Conservation (phyloP, 192 early-diverging fungal genomes). For the Linnemannia hyalina region DNA sequence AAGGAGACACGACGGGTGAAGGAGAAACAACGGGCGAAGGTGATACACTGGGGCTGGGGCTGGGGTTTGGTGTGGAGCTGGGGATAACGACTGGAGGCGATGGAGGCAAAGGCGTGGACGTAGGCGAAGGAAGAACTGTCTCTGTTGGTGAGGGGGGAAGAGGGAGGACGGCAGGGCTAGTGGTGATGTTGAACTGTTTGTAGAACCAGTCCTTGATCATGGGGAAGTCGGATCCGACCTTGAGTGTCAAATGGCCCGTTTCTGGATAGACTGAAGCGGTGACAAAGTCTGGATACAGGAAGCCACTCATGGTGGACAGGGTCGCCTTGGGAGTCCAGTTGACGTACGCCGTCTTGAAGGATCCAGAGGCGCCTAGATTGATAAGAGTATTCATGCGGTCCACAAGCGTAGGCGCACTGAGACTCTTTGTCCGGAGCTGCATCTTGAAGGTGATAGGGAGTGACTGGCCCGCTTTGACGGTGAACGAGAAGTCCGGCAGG, state of each 20-base stretch:
- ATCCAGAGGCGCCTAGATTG: background rate
- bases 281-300: background rate
- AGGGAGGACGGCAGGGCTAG: too few species aligned
- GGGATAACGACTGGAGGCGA: too few species aligned
- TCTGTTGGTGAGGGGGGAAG: too few species aligned
- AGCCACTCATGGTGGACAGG: background rate
- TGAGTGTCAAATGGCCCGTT: background rate
- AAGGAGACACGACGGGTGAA: background rate
- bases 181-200: background rate
- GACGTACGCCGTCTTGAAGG: background rate
- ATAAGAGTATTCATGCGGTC: background rate
- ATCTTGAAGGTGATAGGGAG: background rate
- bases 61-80: too few species aligned
- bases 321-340: background rate
- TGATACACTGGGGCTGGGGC: background rate
- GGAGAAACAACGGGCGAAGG: background rate
- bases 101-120: too few species aligned
- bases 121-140: too few species aligned
- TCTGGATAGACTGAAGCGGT: background rate
- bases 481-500: background rate
- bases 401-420: too few species aligned
- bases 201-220: slow-evolving; percentile 11
- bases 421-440: background rate
- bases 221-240: slow-evolving; percentile 9
- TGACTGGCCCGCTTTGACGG: background rate